Evolutionary conservation across 768 basidiomycete genomes (phyloP).

Genomic region (Terana coerulea): DNA sequence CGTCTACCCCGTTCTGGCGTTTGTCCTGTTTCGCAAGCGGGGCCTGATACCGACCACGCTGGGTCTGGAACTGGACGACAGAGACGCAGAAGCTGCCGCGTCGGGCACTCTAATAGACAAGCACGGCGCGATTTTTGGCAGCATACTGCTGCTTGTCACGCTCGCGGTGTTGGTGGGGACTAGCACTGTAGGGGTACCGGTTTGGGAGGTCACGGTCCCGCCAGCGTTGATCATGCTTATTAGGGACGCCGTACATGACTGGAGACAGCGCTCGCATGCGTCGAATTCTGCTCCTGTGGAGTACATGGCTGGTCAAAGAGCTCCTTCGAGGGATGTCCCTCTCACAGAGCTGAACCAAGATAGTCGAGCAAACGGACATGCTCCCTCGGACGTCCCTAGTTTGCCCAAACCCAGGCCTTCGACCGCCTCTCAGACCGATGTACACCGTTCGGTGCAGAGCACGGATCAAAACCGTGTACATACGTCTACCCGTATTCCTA

Average conservation of each 20-base stretch:
- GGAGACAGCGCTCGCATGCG: constrained; percentile 8
- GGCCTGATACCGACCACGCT: constrained; percentile 52
- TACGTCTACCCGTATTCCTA: no score
- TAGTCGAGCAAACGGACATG: no score
- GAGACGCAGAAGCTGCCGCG: constrained; percentile 26
- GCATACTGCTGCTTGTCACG: constrained; percentile 58
- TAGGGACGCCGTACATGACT: constrained; percentile 52
- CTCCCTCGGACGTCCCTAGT: no score
- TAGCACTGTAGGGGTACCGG: constrained; percentile 72
- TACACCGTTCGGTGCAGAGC: no score
- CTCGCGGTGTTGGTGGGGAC: constrained; percentile 73
- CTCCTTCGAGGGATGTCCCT: not conserved
- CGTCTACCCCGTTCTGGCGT: constrained; percentile 56
- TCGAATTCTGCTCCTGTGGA: not conserved
- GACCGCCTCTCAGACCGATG: no score
- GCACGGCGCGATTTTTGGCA: constrained; percentile 69
- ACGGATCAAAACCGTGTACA: no score
- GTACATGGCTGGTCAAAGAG: not conserved
- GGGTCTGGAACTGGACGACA: constrained; percentile 29
- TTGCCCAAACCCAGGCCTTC: no score
- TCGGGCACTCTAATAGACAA: constrained; percentile 70
- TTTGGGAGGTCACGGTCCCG: constrained; percentile 82
- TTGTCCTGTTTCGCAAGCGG: constrained; percentile 52
- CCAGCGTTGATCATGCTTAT: constrained; percentile 71
- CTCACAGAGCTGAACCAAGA: not conserved